phyloP scores from a whole-genome alignment of 2,329 filamentous ascomycete genomes.

The Penicillium sp. region DNA sequence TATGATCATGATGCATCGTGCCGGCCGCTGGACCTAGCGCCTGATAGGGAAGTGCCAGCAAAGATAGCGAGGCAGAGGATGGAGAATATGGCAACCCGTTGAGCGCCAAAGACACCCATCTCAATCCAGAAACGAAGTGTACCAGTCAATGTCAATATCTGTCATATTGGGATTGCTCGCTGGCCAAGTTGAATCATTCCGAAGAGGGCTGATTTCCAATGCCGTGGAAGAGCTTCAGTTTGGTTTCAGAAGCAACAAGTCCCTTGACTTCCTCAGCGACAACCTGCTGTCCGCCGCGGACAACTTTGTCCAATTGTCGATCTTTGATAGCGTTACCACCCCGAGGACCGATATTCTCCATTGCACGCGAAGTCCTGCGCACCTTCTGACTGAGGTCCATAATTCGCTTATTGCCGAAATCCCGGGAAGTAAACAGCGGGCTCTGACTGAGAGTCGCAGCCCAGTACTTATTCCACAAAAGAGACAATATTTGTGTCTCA shows the following conservation, averaged over 20 bases:
- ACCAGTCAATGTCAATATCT: slow-evolving; percentile 18
- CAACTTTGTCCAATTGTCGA: slow-evolving; percentile 51
- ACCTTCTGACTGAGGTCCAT: slow-evolving; percentile 81
- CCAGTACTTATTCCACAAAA: slow-evolving; percentile 96
- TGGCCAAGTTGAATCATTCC: slow-evolving; percentile 8
- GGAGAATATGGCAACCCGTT: slow-evolving; percentile 7
- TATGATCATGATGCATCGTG: slow-evolving; percentile 2
- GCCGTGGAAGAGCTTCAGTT: slow-evolving; percentile 50
- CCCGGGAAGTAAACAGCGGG: slow-evolving; percentile 84
- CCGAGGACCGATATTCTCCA: slow-evolving; percentile 32
- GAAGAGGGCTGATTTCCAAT: slow-evolving; percentile 31
- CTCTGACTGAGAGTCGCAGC: slow-evolving; percentile 90
- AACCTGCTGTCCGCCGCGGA: slow-evolving; percentile 56
- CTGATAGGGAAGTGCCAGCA: background rate
- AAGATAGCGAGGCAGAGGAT: slow-evolving; percentile 1
- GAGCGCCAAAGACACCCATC: slow-evolving; percentile 14
- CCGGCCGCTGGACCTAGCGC: background rate
- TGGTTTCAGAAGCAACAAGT: slow-evolving; percentile 48
- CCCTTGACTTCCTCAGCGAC: slow-evolving; percentile 52
- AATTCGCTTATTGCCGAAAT: slow-evolving; percentile 91
- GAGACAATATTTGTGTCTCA: slow-evolving; percentile 78
- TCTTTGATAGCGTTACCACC: slow-evolving; percentile 39
- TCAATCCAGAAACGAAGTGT: slow-evolving; percentile 8
- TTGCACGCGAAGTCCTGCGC: slow-evolving; percentile 55
- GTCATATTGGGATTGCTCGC: background rate